phyloP scores from a whole-genome alignment of 345 rosid species.

The Aethionema arabicum region DNA sequence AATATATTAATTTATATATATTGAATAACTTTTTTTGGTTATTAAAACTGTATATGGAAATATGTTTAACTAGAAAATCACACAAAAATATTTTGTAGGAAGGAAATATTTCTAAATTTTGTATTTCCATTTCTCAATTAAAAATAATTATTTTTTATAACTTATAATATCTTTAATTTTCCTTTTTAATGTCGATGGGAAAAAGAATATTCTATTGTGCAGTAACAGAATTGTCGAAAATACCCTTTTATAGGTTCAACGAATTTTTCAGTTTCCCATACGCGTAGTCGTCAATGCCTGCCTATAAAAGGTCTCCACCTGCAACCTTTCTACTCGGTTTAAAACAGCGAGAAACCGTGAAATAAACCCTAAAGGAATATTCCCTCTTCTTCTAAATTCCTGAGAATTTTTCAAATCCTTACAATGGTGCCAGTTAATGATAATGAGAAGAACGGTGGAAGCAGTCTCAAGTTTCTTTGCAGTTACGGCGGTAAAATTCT shows the following conservation, averaged over 20 bases:
- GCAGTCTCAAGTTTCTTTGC: conserved; percentile 67
- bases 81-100: too few relatives aligned
- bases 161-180: too few relatives aligned
- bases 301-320: conserved; percentile 29
- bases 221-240: conserved; percentile 29
- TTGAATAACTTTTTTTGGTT: too few relatives aligned
- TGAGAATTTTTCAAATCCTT: not conserved
- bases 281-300: conserved; percentile 30
- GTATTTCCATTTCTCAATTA: too few relatives aligned
- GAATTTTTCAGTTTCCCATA: conserved; percentile 23
- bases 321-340: conserved; percentile 35
- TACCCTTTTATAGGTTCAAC: conserved; percentile 24
- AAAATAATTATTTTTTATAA: too few relatives aligned
- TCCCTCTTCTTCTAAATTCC: conserved; percentile 19
- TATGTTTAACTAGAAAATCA: too few relatives aligned
- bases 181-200: too few relatives aligned
- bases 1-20: too few relatives aligned
- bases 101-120: too few relatives aligned
- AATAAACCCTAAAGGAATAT: not conserved
- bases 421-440: conserved; percentile 30
- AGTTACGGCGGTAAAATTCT: conserved; percentile 77
- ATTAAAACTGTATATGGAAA: too few relatives aligned
- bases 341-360: conserved; percentile 15
- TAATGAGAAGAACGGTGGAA: conserved; percentile 33
- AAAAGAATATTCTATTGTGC: conserved; percentile 30